These are phyloP conservation scores for Alnus rubra DNA, from an alignment of 306 rosid genomes.

Conservation along the genomic window DNA sequence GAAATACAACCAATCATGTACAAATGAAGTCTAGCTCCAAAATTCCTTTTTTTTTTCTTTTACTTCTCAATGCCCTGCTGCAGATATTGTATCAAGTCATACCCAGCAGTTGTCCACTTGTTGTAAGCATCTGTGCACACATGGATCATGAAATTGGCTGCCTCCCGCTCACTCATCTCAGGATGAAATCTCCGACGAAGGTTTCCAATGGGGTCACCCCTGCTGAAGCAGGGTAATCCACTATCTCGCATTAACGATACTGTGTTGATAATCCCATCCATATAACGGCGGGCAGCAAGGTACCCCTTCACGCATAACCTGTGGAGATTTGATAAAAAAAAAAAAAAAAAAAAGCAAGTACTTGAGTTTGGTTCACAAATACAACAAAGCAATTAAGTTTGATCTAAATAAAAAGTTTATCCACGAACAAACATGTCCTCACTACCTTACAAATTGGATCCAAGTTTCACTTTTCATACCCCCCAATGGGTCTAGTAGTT, in stretches of 20 bases:
- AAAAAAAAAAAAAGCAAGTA: background rate
- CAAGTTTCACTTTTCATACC: constrained; percentile 95
- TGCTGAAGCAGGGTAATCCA: constrained; percentile 95
- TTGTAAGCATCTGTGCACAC: constrained; percentile 97
- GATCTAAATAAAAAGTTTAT: background rate
- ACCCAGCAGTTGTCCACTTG: constrained; percentile 99
- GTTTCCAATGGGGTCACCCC: constrained; percentile 96
- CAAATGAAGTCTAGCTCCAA: constrained; percentile 40
- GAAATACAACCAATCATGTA: constrained; percentile 59
- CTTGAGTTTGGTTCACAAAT: background rate
- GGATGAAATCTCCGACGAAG: constrained; percentile 98
- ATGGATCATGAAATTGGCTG: constrained; percentile 93
- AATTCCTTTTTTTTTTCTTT: constrained; percentile 2
- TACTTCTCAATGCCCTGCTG: constrained; percentile 99
- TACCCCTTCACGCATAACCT: constrained; percentile 97
- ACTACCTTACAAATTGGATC: constrained; percentile 87
- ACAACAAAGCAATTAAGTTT: constrained; percentile 22
- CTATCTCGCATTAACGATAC: constrained; percentile 91
- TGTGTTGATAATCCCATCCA: constrained; percentile 83
- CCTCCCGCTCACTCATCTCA: constrained; percentile 94
- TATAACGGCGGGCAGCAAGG: constrained; percentile 84
- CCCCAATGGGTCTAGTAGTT: constrained; percentile 92
- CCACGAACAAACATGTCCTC: constrained; percentile 9
- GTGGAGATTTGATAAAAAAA: constrained; percentile 13
- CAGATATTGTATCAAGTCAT: constrained; percentile 92